A percentile compares a stretch with the other conserved stretches of the same genome.
These are phyloP conservation scores for Eucalyptus marginata DNA, from an alignment of 345 rosid species.

Conservation along the genomic window DNA sequence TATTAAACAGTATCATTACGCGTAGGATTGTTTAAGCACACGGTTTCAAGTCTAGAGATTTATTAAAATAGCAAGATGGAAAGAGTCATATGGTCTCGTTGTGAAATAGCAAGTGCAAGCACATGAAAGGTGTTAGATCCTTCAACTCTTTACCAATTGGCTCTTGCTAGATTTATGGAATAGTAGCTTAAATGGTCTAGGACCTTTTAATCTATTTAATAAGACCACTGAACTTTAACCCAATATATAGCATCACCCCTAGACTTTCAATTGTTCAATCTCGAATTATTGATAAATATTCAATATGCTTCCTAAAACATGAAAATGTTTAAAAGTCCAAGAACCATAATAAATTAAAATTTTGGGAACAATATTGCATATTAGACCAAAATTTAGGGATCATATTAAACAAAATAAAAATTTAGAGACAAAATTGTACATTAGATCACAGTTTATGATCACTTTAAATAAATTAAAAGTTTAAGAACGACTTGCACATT, in stretches of 20 bases:
- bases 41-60: background rate
- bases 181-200: fast-evolving
- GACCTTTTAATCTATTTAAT: fast-evolving
- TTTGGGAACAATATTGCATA: background rate
- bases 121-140: background rate
- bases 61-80: background rate
- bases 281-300: fast-evolving
- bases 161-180: background rate
- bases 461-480: background rate
- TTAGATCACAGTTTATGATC: fast-evolving
- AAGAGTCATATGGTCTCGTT: background rate
- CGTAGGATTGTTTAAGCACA: background rate
- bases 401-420: background rate
- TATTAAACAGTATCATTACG: too few relatives aligned
- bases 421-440: fast-evolving
- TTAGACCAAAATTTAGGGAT: fast-evolving
- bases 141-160: background rate
- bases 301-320: background rate
- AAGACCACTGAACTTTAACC: fast-evolving
- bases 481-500: background rate
- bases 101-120: background rate
- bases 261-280: background rate
- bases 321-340: fast-evolving
- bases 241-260: background rate
- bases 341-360: background rate